Evolutionary conservation across 1,284 basidiomycete genomes (phyloP).

Genomic region (Ustilago lituana): DNA sequence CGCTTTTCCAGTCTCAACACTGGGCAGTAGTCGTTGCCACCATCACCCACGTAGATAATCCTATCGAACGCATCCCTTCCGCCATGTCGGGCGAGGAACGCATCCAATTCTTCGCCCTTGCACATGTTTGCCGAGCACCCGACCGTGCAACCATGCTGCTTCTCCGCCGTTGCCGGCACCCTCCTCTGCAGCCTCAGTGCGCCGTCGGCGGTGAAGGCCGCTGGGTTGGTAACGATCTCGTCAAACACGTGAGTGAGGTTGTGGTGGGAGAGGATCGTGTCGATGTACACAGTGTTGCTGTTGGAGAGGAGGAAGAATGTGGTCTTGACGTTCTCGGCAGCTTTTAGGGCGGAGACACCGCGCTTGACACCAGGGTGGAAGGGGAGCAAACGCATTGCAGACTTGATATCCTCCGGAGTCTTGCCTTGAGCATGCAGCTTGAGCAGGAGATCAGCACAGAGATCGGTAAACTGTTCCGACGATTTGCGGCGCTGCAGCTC

Average conservation of each 20-base stretch:
- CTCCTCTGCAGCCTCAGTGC: slow-evolving; percentile 81
- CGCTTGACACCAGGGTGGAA: slow-evolving; percentile 96
- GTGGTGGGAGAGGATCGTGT: slow-evolving; percentile 71
- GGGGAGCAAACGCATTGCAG: slow-evolving; percentile 81
- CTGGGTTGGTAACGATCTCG: slow-evolving; percentile 92
- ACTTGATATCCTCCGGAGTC: slow-evolving; percentile 80
- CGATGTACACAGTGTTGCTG: slow-evolving; percentile 91
- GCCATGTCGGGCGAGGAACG: slow-evolving; percentile 78
- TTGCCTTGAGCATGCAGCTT: slow-evolving; percentile 58
- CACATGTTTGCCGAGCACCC: slow-evolving; percentile 98
- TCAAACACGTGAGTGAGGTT: slow-evolving; percentile 73
- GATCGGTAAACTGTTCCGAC: slow-evolving; percentile 90
- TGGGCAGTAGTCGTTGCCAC: slow-evolving; percentile 94
- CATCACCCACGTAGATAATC: slow-evolving; percentile 92
- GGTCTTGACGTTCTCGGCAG: slow-evolving; percentile 69
- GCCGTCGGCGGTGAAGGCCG: slow-evolving; percentile 79
- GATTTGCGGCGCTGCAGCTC: slow-evolving; percentile 77
- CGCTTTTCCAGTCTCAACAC: slow-evolving; percentile 75
- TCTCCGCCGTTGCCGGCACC: slow-evolving; percentile 74
- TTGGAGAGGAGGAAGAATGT: slow-evolving; percentile 89
- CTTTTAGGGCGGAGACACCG: slow-evolving; percentile 81
- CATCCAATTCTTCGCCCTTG: slow-evolving; percentile 91
- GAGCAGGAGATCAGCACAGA: slow-evolving; percentile 51
- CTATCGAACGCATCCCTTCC: slow-evolving; percentile 76
- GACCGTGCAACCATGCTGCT: slow-evolving; percentile 83